Evolutionary conservation across 352 stramenopile genomes (phyloP), one percentile per base, ranked within the genome.

Genomic region (Globisporangium alternatum): DNA sequence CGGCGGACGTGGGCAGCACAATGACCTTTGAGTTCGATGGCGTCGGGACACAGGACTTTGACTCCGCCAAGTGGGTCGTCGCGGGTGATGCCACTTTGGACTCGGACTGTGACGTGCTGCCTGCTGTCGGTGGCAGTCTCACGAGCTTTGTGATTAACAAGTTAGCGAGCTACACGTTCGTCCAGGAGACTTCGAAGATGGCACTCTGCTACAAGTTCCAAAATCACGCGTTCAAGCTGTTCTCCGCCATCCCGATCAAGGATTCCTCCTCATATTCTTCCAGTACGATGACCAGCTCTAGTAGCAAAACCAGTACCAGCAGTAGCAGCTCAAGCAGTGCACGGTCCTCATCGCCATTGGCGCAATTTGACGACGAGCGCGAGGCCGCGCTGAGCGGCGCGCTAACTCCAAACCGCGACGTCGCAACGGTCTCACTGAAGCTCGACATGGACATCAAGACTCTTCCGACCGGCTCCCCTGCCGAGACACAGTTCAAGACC

Each of bases 21-120:
- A 78, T 91, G 69, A 81, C 65, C 6, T 89, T 91, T 48, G 64
- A 80, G 59, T 89, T 89, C 47, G 62, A 77, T n/a, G 80, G 82
- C 0, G 59, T 83, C 28, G 80, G 82, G 0, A 62, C 78, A 21
- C 73, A 88, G 54, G 82, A 91, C 54, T 89, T 91, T 49, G 82
- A 91, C 35, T 21, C 64, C 0, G 78, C 65, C 0, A 91, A 91
- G 55, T 91, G 82, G 82, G 70, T 91, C 0, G 65, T 71, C 5
- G 64, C 60, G 5, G 33, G 35, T 0, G 64, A 62, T 21, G 72
- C 71, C 7, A 48, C 41, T 0, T 69, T 5, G 10, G 80, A 91
- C 54, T 53, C 53, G 6, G 69, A 82, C 25, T 91, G 82, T 45
- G 74, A 73, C 5, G 49, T n/a, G 10, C 66, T 88, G 33, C 57